A percentile compares a stretch with the other conserved stretches of the same genome.
These are phyloP conservation scores for Eragrostis tef DNA, from an alignment of 202 grass and related monocot species.

Conservation along the genomic window DNA sequence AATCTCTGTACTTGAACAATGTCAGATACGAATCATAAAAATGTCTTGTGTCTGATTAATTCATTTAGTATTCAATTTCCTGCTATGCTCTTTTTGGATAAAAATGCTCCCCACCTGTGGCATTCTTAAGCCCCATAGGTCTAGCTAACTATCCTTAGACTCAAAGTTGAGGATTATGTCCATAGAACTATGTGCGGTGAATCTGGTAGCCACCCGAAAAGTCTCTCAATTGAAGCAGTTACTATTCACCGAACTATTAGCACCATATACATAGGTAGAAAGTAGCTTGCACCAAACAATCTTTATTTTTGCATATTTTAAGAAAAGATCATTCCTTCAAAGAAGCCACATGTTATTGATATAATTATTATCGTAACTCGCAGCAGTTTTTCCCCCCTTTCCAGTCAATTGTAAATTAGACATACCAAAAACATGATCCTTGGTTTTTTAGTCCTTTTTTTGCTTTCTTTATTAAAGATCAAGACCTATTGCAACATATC, in stretches of 20 bases:
- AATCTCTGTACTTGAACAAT: too few relatives aligned
- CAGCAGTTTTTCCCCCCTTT: background rate
- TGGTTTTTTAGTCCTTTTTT: too few relatives aligned
- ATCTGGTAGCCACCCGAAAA: too few relatives aligned
- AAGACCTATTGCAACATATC: background rate
- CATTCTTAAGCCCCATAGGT: background rate
- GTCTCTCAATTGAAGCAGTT: too few relatives aligned
- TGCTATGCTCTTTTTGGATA: background rate
- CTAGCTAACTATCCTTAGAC: background rate
- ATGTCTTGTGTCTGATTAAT: background rate
- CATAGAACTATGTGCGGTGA: background rate
- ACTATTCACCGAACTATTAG: too few relatives aligned
- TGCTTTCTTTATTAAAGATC: background rate
- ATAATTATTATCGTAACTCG: background rate
- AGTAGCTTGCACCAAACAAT: background rate
- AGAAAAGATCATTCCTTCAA: background rate
- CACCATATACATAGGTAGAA: too few relatives aligned
- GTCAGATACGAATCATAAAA: background rate
- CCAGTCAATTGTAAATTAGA: background rate
- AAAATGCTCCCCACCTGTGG: background rate
- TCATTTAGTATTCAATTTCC: background rate
- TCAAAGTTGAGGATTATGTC: background rate
- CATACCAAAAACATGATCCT: too few relatives aligned
- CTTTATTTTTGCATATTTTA: background rate
- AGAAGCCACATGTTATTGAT: background rate